phyloP scores from a whole-genome alignment of 2,329 filamentous ascomycete genomes.

The Cadophora gregata region DNA sequence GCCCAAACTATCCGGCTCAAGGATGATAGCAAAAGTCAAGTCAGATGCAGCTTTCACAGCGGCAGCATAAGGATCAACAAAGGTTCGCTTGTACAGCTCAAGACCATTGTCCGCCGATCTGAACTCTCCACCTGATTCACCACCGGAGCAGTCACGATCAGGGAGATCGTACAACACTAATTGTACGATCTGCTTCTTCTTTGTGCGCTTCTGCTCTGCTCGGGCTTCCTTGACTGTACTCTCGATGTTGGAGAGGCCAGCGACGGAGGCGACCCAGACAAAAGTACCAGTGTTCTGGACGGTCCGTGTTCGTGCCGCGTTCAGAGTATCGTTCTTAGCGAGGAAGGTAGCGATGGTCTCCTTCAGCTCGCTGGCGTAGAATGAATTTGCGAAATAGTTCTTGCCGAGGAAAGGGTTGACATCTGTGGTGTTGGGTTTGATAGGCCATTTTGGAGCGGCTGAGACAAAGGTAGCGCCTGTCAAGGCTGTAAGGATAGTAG shows the following conservation, averaged over 20 bases:
- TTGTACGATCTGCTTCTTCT: slow-evolving; percentile 45
- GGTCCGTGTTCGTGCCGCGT: slow-evolving; percentile 48
- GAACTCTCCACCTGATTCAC: slow-evolving; percentile 51
- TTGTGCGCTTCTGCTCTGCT: slow-evolving; percentile 45
- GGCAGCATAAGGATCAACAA: slow-evolving; percentile 48
- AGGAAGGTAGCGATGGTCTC: slow-evolving; percentile 48
- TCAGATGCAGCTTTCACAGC: slow-evolving; percentile 48
- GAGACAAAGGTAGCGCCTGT: not conserved
- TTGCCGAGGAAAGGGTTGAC: slow-evolving; percentile 55
- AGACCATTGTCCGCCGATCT: slow-evolving; percentile 46
- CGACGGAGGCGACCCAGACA: slow-evolving; percentile 50
- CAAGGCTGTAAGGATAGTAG: slow-evolving; percentile 3
- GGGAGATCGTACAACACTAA: slow-evolving; percentile 54
- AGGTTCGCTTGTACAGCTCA: slow-evolving; percentile 49
- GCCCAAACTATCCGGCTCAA: slow-evolving; percentile 53
- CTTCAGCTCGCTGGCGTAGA: slow-evolving; percentile 51
- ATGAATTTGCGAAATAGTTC: slow-evolving; percentile 54
- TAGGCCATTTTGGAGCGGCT: not conserved
- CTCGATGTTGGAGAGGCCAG: slow-evolving; percentile 48
- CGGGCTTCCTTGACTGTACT: slow-evolving; percentile 49
- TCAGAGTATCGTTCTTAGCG: slow-evolving; percentile 46
- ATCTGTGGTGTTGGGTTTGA: not conserved
- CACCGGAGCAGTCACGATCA: slow-evolving; percentile 53
- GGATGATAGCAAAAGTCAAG: slow-evolving; percentile 50
- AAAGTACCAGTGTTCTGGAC: slow-evolving; percentile 51